A percentile compares a stretch with the other conserved stretches of the same genome.
These are phyloP conservation scores for Wilcoxina mikolae DNA, from an alignment of 495 filamentous ascomycete genomes.

Conservation along the genomic window DNA sequence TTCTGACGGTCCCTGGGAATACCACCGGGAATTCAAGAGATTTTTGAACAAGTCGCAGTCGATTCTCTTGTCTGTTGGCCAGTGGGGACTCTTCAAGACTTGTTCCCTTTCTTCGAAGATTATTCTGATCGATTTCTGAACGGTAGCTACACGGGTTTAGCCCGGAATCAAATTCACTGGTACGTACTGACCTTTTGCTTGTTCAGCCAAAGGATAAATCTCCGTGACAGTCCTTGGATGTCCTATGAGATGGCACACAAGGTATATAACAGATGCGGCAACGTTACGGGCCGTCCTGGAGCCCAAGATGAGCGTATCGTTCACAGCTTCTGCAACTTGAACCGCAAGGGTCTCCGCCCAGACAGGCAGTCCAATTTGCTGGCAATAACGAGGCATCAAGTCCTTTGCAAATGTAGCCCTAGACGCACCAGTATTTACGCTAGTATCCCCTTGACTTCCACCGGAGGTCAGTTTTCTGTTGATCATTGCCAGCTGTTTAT, in stretches of 20 bases:
- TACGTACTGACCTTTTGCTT: neutral
- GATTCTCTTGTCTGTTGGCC: neutral
- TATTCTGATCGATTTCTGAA: neutral
- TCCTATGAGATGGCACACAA: neutral
- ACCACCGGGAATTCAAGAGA: no score
- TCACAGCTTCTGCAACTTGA: neutral
- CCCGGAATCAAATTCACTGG: neutral
- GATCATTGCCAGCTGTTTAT: no score
- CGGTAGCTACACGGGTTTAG: neutral
- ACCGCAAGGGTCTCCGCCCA: neutral
- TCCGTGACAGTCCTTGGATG: neutral
- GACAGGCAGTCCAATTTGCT: neutral
- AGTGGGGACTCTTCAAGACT: neutral
- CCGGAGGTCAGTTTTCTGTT: no score
- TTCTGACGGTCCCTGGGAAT: no score
- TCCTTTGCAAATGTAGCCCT: neutral
- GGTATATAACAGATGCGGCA: conserved; percentile 1
- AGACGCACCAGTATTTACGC: neutral
- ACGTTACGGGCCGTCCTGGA: neutral
- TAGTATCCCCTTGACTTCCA: no score
- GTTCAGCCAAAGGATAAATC: neutral
- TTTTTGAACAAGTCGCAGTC: neutral
- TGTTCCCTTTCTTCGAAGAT: neutral
- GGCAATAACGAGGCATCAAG: neutral
- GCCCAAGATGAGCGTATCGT: neutral